phyloP scores from a whole-genome alignment of 768 basidiomycete genomes.

The Suillus americanus region DNA sequence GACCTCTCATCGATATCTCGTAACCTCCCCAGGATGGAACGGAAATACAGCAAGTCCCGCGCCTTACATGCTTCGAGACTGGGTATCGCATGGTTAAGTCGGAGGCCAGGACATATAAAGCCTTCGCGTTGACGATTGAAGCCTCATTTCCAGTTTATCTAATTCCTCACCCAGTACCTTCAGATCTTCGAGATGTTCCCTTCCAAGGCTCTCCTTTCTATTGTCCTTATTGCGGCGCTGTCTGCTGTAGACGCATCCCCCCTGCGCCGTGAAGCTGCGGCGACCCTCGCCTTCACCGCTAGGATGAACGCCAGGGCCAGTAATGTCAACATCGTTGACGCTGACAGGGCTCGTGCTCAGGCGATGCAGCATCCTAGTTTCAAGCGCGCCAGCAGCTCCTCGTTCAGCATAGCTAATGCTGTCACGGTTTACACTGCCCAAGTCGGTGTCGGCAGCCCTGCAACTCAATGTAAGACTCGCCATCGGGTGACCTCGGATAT shows the following conservation, averaged over 20 bases:
- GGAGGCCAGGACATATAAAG: background rate
- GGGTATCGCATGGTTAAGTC: constrained; percentile 1
- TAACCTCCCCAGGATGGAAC: background rate
- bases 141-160: constrained; percentile 1
- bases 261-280: constrained; percentile 4
- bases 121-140: background rate
- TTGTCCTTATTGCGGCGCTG: constrained; percentile 14
- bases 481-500: background rate
- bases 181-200: constrained; percentile 22
- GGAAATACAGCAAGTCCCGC: background rate
- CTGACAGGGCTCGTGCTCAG: constrained; percentile 22
- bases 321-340: constrained; percentile 10
- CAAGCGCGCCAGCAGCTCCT: constrained; percentile 12
- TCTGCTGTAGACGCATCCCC: constrained; percentile 16
- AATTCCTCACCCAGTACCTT: background rate
- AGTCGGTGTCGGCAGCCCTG: constrained; percentile 26
- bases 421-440: constrained; percentile 25
- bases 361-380: constrained; percentile 3
- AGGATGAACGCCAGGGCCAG: constrained; percentile 12
- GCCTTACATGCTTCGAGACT: no score
- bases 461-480: constrained; percentile 25
- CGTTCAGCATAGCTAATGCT: constrained; percentile 18
- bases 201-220: constrained; percentile 9
- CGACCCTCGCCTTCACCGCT: constrained; percentile 15
- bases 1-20: background rate